Conservation (phyloP, 495 filamentous ascomycete species). For the Neurospora hispaniola region DNA sequence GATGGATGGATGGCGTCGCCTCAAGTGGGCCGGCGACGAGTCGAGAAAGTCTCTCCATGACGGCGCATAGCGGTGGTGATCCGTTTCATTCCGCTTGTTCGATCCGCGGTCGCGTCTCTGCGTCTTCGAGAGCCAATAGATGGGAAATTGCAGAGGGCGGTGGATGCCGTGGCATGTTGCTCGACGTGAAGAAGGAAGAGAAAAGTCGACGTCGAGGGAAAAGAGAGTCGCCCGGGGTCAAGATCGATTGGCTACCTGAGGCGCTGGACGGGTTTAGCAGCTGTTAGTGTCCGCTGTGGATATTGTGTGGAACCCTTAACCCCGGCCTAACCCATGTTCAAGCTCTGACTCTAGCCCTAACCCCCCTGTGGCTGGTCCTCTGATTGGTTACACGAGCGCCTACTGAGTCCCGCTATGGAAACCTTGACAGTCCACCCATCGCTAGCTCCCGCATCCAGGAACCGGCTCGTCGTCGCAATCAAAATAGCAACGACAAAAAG, state of each 20-base stretch:
- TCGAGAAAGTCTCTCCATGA: background rate
- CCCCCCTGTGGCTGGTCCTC: background rate
- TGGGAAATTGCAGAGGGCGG: background rate
- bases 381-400: conserved; percentile 11
- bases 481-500: conserved; percentile 3
- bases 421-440: background rate
- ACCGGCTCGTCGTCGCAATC: background rate
- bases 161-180: background rate
- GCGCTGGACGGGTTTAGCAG: background rate
- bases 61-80: background rate
- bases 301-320: background rate
- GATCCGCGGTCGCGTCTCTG: background rate
- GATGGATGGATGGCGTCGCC: background rate
- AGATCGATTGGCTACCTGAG: background rate
- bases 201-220: background rate
- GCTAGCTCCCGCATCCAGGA: conserved; percentile 2
- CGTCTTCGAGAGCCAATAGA: background rate
- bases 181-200: background rate
- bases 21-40: background rate
- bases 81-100: background rate
- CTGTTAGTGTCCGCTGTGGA: background rate
- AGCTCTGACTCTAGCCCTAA: background rate
- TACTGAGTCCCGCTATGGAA: conserved; percentile 7
- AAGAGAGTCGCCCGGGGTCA: background rate
- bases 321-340: background rate